Evolutionary conservation across 1,284 basidiomycete species (phyloP), one percentile per base, ranked within the genome.

Genomic region (Apiotrichum mycotoxinovorans): DNA sequence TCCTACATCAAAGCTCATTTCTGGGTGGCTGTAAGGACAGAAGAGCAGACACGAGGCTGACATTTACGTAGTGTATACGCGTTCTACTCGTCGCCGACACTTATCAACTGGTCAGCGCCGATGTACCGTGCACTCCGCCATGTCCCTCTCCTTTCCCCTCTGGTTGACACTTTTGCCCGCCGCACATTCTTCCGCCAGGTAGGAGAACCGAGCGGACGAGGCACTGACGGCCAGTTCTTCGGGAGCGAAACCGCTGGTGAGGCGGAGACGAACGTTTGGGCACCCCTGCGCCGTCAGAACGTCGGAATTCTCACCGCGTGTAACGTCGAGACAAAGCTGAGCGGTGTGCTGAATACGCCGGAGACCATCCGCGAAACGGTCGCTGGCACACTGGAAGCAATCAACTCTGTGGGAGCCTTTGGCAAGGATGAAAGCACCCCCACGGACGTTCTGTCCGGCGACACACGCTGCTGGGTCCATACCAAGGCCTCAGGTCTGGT

Each of bases 161-260:
- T 33, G 10, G 30, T 27, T 1, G 41, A 44, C 22, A 22, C 8
- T n/a, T 33, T 51, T 43, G 50, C 30, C 2, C 50, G 41, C n/a
- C n/a, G 15, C 26, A 51, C 50, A 10, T 51, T 51, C 30, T 51
- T 44, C 40, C 40, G 41, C n/a, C 43, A 42, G 40, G 40, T 42
- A 20, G 22, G 40, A 8, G 8, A 10, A 23, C 8, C n/a, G 7
- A 20, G 3, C 8, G 1, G 7, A 10, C 1, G 1, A 42, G n/a
- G 12, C 12, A 18, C 12, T 12, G 22, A 18, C 20, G 3, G 20
- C 40, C 49, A 51, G 40, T 51, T 51, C 41, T 44, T 34, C n/a
- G 50, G 20, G 1, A 27, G 18, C 15, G 40, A 51, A 22, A 51
- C 50, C 11, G 41, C 27, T 1, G 50, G 15, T 7, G 41, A 20